Evolutionary conservation across 306 rosid species (phyloP).

Genomic region (Mimosa pudica): DNA sequence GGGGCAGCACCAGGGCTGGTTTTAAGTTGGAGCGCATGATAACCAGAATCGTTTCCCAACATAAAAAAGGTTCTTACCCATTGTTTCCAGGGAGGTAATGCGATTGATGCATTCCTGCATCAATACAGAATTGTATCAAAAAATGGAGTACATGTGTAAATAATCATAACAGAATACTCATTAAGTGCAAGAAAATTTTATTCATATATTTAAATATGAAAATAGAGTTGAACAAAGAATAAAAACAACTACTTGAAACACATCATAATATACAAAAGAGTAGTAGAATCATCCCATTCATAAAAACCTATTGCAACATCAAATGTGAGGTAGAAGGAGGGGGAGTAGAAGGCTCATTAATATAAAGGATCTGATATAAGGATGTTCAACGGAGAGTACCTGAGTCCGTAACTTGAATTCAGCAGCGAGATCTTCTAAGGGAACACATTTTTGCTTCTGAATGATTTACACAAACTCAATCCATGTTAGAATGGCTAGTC

Average conservation of each 20-base stretch:
- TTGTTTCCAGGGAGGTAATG: conserved; percentile 73
- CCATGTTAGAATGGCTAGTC: conserved; percentile 29
- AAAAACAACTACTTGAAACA: conserved; percentile 1
- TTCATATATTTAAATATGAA: neutral
- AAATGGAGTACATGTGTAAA: neutral
- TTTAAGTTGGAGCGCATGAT: no score
- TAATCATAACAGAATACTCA: conserved; percentile 1
- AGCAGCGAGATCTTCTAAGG: conserved; percentile 95
- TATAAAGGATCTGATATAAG: neutral
- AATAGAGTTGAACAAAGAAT: conserved; percentile 18
- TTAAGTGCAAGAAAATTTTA: conserved; percentile 12
- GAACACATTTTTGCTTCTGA: conserved; percentile 92
- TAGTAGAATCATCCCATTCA: conserved; percentile 14
- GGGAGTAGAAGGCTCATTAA: conserved; percentile 16
- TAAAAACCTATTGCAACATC: conserved; percentile 18
- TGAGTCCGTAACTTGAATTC: conserved; percentile 89
- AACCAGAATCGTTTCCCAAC: no score
- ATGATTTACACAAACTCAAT: conserved; percentile 25
- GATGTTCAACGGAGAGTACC: conserved; percentile 49
- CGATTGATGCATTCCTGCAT: conserved; percentile 97
- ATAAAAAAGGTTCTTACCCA: conserved; percentile 58
- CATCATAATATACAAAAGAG: neutral
- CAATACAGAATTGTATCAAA: conserved; percentile 26
- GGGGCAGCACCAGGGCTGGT: no score
- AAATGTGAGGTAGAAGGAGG: conserved; percentile 5